Evolutionary conservation across 345 rosid genomes (phyloP), one percentile per base, ranked within the genome.

Genomic region (Reutealis trisperma): DNA sequence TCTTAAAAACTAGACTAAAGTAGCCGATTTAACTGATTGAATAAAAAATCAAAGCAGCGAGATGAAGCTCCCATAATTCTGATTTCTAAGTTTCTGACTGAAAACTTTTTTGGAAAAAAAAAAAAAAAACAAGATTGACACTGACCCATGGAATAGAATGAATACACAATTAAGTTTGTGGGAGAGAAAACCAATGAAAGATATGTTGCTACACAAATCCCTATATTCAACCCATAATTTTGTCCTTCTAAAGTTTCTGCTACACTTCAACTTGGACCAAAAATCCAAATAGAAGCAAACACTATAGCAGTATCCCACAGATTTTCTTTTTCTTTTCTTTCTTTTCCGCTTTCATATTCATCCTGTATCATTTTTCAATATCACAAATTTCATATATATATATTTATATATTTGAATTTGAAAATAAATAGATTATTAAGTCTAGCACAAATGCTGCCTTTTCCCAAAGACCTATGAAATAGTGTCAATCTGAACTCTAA

Each of bases 111-210:
- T 67, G 66, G 5, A 27, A 18, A 72, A 16, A 27, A 80, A 80
- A 67, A 73, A 52, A 79, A 71, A 74, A 86, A 83, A 79, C 78
- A 81, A 85, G 81, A 80, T 68, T 7, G 82, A 66, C 57, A 78
- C 70, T 66, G 75, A 51, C 70, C 59, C 65, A 73, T 51, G 18
- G 45, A 51, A 13, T 27, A 14, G 52, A 47, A 47, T 7, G 79
- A 62, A 77, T 83, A 5, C 83, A 70, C 74, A 22, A 27, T 27
- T 27, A 27, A 27, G 30, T 27, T 27, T 1, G 30, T 27, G 49
- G 9, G 66, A n/a, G 24, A 54, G 51, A 52, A 75, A 51, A 65
- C 8, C 57, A 15, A 27, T 51, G 70, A 27, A 4, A 64, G 52
- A 41, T 14, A 57, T 74, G 58, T 63, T 25, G 19, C 9, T 63